Evolutionary conservation across 1,284 basidiomycete species (phyloP).

Genomic region (Cutaneotrichosporon mucoides): DNA sequence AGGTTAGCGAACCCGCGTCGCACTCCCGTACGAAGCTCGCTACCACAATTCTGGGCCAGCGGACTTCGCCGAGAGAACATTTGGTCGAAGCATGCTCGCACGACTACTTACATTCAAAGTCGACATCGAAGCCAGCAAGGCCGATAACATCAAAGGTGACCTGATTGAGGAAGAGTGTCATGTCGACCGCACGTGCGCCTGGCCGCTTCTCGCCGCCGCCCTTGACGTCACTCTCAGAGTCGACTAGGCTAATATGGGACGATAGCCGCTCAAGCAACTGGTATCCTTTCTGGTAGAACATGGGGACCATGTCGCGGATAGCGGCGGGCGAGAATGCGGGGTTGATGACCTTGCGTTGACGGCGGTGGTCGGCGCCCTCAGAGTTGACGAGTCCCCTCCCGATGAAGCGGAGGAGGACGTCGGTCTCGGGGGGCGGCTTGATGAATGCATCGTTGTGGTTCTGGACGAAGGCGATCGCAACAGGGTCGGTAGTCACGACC

Average conservation of each 20-base stretch:
- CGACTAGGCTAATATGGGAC: neutral
- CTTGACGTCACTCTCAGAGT: conserved; percentile 3
- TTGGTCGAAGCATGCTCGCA: too few species aligned
- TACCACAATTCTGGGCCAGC: too few species aligned
- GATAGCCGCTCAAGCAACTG: conserved; percentile 48
- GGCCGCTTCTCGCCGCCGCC: conserved; percentile 8
- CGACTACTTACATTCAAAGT: conserved; percentile 47
- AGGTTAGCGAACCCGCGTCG: neutral
- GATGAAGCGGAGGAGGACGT: conserved; percentile 52
- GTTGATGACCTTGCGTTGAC: conserved; percentile 52
- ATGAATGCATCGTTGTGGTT: conserved; percentile 61
- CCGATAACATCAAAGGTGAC: conserved; percentile 66
- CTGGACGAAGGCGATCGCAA: conserved; percentile 60
- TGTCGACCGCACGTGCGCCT: conserved; percentile 14
- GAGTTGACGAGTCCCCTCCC: conserved; percentile 42
- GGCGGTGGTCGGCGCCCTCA: conserved; percentile 54
- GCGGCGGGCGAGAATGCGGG: conserved; percentile 42
- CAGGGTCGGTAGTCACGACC: conserved; percentile 57
- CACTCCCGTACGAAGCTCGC: too few species aligned
- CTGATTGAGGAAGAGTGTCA: conserved; percentile 33
- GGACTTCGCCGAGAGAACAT: too few species aligned
- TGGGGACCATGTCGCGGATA: conserved; percentile 46
- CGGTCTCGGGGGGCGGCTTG: conserved; percentile 61
- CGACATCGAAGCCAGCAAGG: conserved; percentile 61
- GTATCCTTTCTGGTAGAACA: conserved; percentile 61